Conservation (phyloP, 257 asterid species). For the Leptodermis oblonga region DNA sequence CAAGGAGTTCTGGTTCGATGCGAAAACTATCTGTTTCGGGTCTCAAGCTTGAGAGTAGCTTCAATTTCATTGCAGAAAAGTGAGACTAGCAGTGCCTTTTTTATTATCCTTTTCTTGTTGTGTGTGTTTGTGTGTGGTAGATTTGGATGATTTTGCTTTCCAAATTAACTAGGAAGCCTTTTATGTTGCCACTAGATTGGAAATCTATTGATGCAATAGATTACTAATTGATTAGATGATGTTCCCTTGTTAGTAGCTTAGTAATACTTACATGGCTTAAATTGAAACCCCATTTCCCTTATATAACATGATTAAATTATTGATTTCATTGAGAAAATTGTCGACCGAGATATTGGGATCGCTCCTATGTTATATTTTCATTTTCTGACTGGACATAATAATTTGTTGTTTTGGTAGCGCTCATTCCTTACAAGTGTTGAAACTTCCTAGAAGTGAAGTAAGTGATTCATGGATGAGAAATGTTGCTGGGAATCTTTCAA, state of each 20-base stretch:
- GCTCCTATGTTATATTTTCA: neutral
- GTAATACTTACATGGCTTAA: neutral
- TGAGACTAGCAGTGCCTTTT: constrained; percentile 6
- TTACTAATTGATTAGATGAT: neutral
- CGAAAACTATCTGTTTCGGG: constrained; percentile 31
- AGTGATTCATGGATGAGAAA: constrained; percentile 22
- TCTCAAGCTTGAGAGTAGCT: constrained; percentile 23
- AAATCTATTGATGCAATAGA: neutral
- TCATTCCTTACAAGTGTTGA: constrained; percentile 28
- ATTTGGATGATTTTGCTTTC: neutral
- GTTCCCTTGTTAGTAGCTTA: too few relatives aligned
- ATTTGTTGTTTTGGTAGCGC: constrained; percentile 27
- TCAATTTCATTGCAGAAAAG: constrained; percentile 33
- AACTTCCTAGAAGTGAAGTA: constrained; percentile 31
- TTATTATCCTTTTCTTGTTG: too few relatives aligned
- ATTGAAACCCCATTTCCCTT: neutral
- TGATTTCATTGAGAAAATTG: neutral
- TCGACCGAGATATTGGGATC: neutral
- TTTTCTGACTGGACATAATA: neutral
- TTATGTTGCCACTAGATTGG: neutral
- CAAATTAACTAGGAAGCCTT: neutral
- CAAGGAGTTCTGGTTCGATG: constrained; percentile 28
- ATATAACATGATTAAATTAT: neutral
- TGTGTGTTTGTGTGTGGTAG: too few relatives aligned
- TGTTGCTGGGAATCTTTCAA: constrained; percentile 26